A percentile compares a stretch with the other conserved stretches of the same genome.
Conservation (phyloP, 2,329 filamentous ascomycete genomes). For the Colletotrichum filicis region DNA sequence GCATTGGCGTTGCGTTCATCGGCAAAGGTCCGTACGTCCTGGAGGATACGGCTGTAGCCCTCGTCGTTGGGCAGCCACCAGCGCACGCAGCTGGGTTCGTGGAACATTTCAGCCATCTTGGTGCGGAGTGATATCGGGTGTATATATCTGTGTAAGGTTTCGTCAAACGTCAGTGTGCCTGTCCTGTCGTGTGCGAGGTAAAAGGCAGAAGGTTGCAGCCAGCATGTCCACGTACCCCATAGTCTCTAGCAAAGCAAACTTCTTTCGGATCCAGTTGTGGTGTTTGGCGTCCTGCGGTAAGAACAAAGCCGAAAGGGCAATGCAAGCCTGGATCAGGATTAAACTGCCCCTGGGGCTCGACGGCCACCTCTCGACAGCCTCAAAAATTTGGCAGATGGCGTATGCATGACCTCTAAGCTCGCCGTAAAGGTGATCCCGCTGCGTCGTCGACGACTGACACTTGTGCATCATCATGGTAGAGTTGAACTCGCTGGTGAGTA, state of each 20-base stretch:
- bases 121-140: conserved; percentile 79
- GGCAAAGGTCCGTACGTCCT: conserved; percentile 82
- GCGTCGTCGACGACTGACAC: conserved; percentile 72
- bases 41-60: conserved; percentile 78
- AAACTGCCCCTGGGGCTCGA: conserved; percentile 76
- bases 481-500: conserved; percentile 80
- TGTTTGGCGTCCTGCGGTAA: conserved; percentile 80
- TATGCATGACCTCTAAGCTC: conserved; percentile 73
- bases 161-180: conserved; percentile 2
- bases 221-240: conserved; percentile 72
- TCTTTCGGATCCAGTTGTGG: conserved; percentile 81
- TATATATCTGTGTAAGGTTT: conserved; percentile 74
- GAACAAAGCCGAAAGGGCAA: conserved; percentile 82
- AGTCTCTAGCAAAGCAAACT: conserved; percentile 81
- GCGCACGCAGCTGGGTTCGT: conserved; percentile 74
- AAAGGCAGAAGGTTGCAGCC: conserved; percentile 4
- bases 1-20: conserved; percentile 77
- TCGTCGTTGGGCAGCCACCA: conserved; percentile 95
- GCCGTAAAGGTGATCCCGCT: conserved; percentile 59
- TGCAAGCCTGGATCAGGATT: conserved; percentile 77
- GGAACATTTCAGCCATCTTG: conserved; percentile 81
- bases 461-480: conserved; percentile 84
- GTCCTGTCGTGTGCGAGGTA: not conserved
- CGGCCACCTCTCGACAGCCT: conserved; percentile 80
- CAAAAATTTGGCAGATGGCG: conserved; percentile 80